These are phyloP conservation scores for Aspergillus nomiae DNA, from an alignment of 2,329 filamentous ascomycete genomes.

Conservation along the genomic window DNA sequence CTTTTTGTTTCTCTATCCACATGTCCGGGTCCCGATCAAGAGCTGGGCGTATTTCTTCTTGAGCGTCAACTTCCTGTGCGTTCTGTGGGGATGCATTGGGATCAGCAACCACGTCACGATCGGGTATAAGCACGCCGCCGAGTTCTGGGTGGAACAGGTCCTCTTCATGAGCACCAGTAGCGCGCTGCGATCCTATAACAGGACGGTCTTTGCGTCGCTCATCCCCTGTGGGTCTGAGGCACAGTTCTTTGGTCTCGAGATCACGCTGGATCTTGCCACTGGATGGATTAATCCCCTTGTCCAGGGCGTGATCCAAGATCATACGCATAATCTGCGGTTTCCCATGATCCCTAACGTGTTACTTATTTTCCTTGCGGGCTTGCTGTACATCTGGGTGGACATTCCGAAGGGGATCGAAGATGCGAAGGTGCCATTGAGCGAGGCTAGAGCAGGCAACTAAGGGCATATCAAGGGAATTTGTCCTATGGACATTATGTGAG, in stretches of 20 bases:
- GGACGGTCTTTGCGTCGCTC: constrained; percentile 13
- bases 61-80: constrained; percentile 12
- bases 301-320: constrained; percentile 14
- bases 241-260: constrained; percentile 17
- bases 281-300: constrained; percentile 19
- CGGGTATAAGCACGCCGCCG: constrained; percentile 16
- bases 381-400: constrained; percentile 15
- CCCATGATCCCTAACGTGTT: constrained; percentile 19
- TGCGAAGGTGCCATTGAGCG: constrained; percentile 11
- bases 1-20: constrained; percentile 21
- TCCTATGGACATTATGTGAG: background rate
- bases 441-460: background rate
- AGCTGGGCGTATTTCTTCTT: constrained; percentile 13
- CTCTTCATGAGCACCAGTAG: constrained; percentile 18
- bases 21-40: constrained; percentile 7
- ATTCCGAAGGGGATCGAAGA: constrained; percentile 15
- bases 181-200: constrained; percentile 15
- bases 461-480: background rate
- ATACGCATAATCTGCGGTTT: constrained; percentile 16
- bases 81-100: constrained; percentile 17
- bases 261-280: constrained; percentile 16
- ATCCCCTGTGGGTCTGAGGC: constrained; percentile 13
- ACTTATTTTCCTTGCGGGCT: constrained; percentile 10
- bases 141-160: constrained; percentile 18
- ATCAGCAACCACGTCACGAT: constrained; percentile 15